phyloP scores from a whole-genome alignment of 495 filamentous ascomycete species.

The Neurospora africana region DNA sequence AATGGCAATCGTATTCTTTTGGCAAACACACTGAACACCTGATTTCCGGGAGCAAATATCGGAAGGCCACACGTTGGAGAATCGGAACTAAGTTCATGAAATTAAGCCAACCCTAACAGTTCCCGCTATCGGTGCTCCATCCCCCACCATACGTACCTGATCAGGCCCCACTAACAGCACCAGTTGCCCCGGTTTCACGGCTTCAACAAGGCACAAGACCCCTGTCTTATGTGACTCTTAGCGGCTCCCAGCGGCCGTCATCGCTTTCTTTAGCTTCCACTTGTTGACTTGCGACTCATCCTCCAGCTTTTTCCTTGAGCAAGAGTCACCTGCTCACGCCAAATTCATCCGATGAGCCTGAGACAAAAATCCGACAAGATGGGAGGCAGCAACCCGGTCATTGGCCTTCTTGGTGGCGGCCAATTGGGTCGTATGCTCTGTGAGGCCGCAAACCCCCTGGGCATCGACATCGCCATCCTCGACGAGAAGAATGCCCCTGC shows the following conservation, averaged over 20 bases:
- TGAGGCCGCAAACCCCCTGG: conserved; percentile 77
- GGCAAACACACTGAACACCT: not conserved
- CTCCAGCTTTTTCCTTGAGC: not conserved
- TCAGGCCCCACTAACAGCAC: not conserved
- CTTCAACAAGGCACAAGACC: not conserved
- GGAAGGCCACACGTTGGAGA: not conserved
- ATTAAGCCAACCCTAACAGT: not conserved
- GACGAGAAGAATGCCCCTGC: conserved; percentile 74
- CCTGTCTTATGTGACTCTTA: conserved; percentile 3
- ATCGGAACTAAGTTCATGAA: not conserved
- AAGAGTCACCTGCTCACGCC: conserved; percentile 9
- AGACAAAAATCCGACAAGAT: conserved; percentile 7
- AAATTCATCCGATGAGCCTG: conserved; percentile 5
- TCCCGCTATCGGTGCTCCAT: not conserved
- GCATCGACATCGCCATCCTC: conserved; percentile 69
- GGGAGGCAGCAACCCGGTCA: conserved; percentile 22
- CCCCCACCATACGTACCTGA: not conserved
- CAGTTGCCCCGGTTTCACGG: not conserved
- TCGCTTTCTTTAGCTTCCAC: not conserved
- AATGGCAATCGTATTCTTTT: not conserved
- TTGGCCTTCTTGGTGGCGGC: conserved; percentile 44
- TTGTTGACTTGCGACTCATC: not conserved
- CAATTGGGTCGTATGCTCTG: conserved; percentile 95
- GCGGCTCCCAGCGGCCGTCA: not conserved
- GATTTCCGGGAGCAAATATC: not conserved